Evolutionary conservation across 2,329 filamentous ascomycete species (phyloP).

Genomic region (Botrytis fabae): DNA sequence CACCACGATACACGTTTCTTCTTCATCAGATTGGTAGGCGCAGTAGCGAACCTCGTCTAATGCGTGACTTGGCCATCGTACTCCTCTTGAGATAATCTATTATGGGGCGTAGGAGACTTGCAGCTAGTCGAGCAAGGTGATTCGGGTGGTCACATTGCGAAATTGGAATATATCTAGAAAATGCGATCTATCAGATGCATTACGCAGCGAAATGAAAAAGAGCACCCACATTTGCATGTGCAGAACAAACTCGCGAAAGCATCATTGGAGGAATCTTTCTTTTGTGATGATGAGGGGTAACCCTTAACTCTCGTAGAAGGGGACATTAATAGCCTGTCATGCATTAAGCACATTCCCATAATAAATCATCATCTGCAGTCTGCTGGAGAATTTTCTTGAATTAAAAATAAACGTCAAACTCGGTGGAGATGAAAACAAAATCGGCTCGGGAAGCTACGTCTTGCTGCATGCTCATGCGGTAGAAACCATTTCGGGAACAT

Average conservation of each 20-base stretch:
- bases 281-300: slow-evolving; percentile 14
- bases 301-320: neutral
- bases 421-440: slow-evolving; percentile 16
- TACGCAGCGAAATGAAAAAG: neutral
- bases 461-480: slow-evolving; percentile 16
- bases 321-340: neutral
- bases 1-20: neutral
- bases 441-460: slow-evolving; percentile 18
- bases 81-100: slow-evolving; percentile 13
- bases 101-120: slow-evolving; percentile 9
- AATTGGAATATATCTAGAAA: slow-evolving; percentile 14
- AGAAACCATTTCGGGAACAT: slow-evolving; percentile 21
- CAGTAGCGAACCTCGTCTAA: neutral
- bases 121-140: slow-evolving; percentile 13
- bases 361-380: neutral
- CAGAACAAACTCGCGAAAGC: slow-evolving; percentile 2
- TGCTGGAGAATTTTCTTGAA: neutral
- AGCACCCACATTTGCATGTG: slow-evolving; percentile 18
- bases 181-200: slow-evolving; percentile 24
- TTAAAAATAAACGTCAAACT: slow-evolving; percentile 8
- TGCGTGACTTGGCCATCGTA: slow-evolving; percentile 12
- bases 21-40: neutral
- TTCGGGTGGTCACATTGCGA: slow-evolving; percentile 10
- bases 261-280: neutral
- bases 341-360: neutral